phyloP scores from a whole-genome alignment of 1,139 yeast genomes.

The Hansenula anomala region DNA sequence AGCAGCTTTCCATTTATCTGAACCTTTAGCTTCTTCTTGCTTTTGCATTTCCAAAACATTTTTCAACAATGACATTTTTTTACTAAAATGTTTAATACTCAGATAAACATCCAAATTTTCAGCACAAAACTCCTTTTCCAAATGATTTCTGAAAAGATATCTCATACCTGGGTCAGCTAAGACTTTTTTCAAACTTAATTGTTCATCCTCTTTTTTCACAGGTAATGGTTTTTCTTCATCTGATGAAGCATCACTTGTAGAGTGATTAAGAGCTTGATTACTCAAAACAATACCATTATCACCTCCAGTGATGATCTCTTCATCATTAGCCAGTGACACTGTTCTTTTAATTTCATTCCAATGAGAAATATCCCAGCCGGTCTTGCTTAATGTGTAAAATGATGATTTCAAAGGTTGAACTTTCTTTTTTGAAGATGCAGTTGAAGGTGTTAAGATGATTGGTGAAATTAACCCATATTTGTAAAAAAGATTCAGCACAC shows the following conservation, averaged over 20 bases:
- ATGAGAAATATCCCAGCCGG: constrained; percentile 33
- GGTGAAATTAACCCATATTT: constrained; percentile 45
- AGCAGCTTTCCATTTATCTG: constrained; percentile 8
- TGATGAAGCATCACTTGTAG: constrained; percentile 2
- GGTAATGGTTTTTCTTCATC: constrained; percentile 6
- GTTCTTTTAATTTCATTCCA: constrained; percentile 27
- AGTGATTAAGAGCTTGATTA: constrained; percentile 12
- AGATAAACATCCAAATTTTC: constrained; percentile 74
- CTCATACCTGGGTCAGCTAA: constrained; percentile 77
- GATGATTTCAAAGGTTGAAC: constrained; percentile 25
- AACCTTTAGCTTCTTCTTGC: constrained; percentile 5
- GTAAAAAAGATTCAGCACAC: constrained; percentile 54
- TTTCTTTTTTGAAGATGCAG: neutral
- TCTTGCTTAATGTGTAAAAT: constrained; percentile 32
- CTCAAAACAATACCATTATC: constrained; percentile 12
- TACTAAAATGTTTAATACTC: constrained; percentile 44
- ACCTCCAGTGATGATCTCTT: constrained; percentile 12
- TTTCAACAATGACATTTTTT: constrained; percentile 31
- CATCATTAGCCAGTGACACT: constrained; percentile 14
- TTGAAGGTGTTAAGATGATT: constrained; percentile 25
- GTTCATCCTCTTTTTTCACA: neutral
- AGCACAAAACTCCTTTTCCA: constrained; percentile 59
- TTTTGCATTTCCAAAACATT: constrained; percentile 24
- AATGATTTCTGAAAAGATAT: constrained; percentile 59
- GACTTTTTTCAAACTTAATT: constrained; percentile 37